Evolutionary conservation across 2,329 filamentous ascomycete genomes (phyloP), one percentile per base, ranked within the genome.

Genomic region (Teratosphaeria viscida): DNA sequence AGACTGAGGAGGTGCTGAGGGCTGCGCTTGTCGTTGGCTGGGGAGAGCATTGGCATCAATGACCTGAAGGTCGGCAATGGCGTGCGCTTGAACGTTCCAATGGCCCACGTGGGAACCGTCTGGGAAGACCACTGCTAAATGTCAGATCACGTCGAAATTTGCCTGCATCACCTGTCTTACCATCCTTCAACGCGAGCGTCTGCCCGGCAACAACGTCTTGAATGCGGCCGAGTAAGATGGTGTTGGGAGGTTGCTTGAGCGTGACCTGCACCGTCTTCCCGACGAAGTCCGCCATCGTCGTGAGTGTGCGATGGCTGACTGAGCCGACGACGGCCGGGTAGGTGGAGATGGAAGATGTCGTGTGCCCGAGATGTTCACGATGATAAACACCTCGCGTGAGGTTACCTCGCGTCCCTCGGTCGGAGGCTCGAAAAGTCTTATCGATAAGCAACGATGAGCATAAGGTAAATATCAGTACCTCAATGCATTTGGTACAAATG

Each of bases 251-350:
- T 60, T 84, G 79, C 67, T 81, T 82, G 64, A 94, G 80, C 39
- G 86, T 87, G 68, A 94, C 85, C 61, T 85, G 77, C 75, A 94
- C 89, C 61, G 86, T 85, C 72, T 89, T 82, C 62, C 89, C 89
- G 68, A 90, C 84, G 72, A 92, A 90, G 61, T 80, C 79, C 55
- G 55, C 32, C 55, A 56, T 56, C 2, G 8, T 43, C 37, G 23
- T 23, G 23, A 43, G 37, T n/a, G 2, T 43, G 5, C 1, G 5
- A n/a, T 43, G 37, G 37, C 37, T 43, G 12, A 16, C 10, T 43
- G 16, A 14, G 37, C 12, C 37, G 37, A 10, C 12, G 16, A 16
- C 12, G 16, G 12, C 37, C 37, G 11, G 5, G 37, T 43, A 43
- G 37, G 16, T 43, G 37, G 5, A 43, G 37, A 43, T 5, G 37